Percentiles rank a stretch among this genome's conserved stretches.
Evolutionary conservation across 2,329 filamentous ascomycete genomes (phyloP).

Genomic region (Aureobasidium uvarum): DNA sequence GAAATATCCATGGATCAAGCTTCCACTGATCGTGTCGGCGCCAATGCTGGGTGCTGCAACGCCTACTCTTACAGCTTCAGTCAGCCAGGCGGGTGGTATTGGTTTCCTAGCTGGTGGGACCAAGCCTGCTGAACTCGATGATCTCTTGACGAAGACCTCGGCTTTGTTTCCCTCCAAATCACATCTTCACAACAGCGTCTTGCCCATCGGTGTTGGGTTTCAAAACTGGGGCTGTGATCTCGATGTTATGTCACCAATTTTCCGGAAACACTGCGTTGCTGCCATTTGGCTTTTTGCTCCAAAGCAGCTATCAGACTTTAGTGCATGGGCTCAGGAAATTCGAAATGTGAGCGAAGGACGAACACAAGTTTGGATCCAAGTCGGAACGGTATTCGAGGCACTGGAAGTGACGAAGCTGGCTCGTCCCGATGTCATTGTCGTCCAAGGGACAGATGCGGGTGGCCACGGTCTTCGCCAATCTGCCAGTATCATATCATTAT

Average conservation of each 20-base stretch:
- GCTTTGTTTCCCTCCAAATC: neutral
- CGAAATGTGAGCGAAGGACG: conserved; percentile 35
- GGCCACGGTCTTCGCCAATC: conserved; percentile 60
- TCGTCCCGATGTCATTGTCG: conserved; percentile 56
- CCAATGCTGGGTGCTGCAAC: conserved; percentile 9
- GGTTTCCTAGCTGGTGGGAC: neutral
- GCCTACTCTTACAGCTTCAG: neutral
- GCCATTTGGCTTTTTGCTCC: conserved; percentile 65
- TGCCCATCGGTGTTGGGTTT: conserved; percentile 6
- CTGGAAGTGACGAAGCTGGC: conserved; percentile 49
- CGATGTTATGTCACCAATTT: neutral
- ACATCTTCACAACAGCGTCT: neutral
- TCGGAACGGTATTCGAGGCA: conserved; percentile 59
- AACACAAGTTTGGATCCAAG: conserved; percentile 57
- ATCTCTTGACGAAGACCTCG: neutral
- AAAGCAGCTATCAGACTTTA: conserved; percentile 40
- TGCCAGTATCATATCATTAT: conserved; percentile 55
- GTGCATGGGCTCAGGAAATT: conserved; percentile 36
- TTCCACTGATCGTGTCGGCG: neutral
- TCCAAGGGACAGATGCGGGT: conserved; percentile 63
- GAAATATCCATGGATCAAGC: conserved; percentile 9
- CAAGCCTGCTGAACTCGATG: conserved; percentile 3
- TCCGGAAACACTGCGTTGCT: neutral
- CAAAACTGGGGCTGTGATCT: conserved; percentile 8
- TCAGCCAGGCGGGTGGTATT: neutral